phyloP scores from a whole-genome alignment of 805 yeast species.

The Yamadazyma kitorensis region DNA sequence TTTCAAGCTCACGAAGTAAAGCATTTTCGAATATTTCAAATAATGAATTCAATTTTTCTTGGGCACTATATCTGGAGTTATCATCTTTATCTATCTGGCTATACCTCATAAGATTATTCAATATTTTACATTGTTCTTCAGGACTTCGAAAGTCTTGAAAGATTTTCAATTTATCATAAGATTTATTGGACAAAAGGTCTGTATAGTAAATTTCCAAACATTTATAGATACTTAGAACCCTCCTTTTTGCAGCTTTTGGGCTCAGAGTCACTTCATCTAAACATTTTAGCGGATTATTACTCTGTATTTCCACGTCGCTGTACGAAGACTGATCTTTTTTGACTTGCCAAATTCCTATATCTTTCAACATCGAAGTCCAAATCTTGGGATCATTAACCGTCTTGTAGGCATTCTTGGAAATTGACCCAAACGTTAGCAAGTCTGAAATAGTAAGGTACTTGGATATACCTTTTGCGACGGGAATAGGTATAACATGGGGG shows the following conservation, averaged over 20 bases:
- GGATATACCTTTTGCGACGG: conserved; percentile 34
- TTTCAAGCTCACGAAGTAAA: conserved; percentile 63
- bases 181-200: conserved; percentile 42
- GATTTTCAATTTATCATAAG: conserved; percentile 42
- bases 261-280: conserved; percentile 24
- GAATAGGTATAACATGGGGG: conserved; percentile 33
- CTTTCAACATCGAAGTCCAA: conserved; percentile 36
- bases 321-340: conserved; percentile 13
- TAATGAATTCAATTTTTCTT: conserved; percentile 49
- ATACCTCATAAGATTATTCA: conserved; percentile 39
- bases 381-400: conserved; percentile 38
- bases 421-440: conserved; percentile 34
- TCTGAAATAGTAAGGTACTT: conserved; percentile 36
- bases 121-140: conserved; percentile 47
- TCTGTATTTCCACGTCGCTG: too few species aligned
- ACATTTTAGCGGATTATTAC: conserved; percentile 31
- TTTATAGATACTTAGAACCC: conserved; percentile 36
- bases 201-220: conserved; percentile 42
- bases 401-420: conserved; percentile 35
- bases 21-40: conserved; percentile 73
- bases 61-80: conserved; percentile 26
- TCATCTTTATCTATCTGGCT: conserved; percentile 32
- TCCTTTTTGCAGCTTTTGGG: conserved; percentile 33
- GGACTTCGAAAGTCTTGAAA: conserved; percentile 48
- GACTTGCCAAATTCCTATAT: conserved; percentile 35